These are phyloP conservation scores for Gracilaria domingensis DNA, from an alignment of 23 red algal species.

Conservation along the genomic window DNA sequence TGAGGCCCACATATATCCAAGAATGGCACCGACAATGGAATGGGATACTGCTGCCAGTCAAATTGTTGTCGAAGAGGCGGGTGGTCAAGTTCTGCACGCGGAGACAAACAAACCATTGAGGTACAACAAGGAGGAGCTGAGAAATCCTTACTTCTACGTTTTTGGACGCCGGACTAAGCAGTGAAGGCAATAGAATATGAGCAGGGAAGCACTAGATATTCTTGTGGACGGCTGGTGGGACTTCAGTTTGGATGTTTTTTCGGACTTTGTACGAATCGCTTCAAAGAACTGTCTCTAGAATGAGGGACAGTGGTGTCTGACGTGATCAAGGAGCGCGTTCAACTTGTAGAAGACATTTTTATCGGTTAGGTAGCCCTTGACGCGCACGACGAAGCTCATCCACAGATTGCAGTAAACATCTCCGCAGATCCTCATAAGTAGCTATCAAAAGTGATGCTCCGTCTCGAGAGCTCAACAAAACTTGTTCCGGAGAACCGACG, in stretches of 20 bases:
- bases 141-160: constrained; percentile 82
- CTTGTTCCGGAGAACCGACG: constrained; percentile 66
- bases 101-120: constrained; percentile 78
- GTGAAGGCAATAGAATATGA: neutral
- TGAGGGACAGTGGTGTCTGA: neutral
- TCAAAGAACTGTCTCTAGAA: neutral
- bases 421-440: constrained; percentile 77
- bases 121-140: constrained; percentile 81
- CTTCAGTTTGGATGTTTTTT: neutral
- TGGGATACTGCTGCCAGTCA: constrained; percentile 91
- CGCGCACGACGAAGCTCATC: constrained; percentile 57
- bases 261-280: neutral
- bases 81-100: constrained; percentile 59
- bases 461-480: constrained; percentile 82
- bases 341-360: constrained; percentile 28
- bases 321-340: neutral
- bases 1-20: constrained; percentile 81
- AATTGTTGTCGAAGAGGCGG: constrained; percentile 85
- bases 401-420: constrained; percentile 71
- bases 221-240: neutral
- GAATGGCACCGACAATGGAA: constrained; percentile 89
- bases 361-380: constrained; percentile 43
- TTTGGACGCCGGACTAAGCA: constrained; percentile 36
- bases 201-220: neutral
- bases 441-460: constrained; percentile 72